A percentile compares a stretch with the other conserved stretches of the same genome.
phyloP scores from a whole-genome alignment of 371 early-diverging fungal genomes.

The Mucor velutinosus region DNA sequence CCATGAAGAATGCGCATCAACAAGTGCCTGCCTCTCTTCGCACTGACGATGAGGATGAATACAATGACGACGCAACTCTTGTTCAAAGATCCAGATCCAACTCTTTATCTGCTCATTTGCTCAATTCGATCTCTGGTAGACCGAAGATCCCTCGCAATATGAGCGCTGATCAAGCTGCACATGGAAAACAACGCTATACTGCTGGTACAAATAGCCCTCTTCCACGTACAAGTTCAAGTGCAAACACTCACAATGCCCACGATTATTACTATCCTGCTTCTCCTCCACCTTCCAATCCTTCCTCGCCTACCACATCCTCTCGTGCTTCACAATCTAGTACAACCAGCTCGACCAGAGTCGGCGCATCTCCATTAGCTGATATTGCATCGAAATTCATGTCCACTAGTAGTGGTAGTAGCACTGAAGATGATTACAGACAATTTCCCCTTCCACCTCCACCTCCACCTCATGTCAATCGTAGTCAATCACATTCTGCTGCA shows the following conservation, averaged over 20 bases:
- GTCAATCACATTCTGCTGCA: slow-evolving; percentile 42
- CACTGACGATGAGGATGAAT: slow-evolving; percentile 45
- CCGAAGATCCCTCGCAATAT: slow-evolving; percentile 33
- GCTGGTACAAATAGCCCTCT: slow-evolving; percentile 7
- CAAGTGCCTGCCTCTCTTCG: slow-evolving; percentile 14
- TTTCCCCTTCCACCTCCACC: slow-evolving; percentile 10
- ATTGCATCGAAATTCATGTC: slow-evolving; percentile 52
- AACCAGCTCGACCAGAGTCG: slow-evolving; percentile 19
- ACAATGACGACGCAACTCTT: slow-evolving; percentile 23
- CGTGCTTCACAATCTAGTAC: slow-evolving; percentile 31
- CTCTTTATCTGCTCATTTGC: slow-evolving; percentile 34
- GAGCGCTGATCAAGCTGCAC: slow-evolving; percentile 24
- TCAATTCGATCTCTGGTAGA: slow-evolving; percentile 25
- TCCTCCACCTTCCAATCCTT: slow-evolving; percentile 62
- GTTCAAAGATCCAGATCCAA: slow-evolving; percentile 32
- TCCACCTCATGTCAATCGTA: slow-evolving; percentile 30
- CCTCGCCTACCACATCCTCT: slow-evolving; percentile 56
- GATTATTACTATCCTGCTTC: slow-evolving; percentile 50
- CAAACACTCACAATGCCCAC: slow-evolving; percentile 5
- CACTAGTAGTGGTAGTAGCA: neutral
- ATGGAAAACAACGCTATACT: slow-evolving; percentile 1
- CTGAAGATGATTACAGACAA: slow-evolving; percentile 20
- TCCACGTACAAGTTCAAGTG: slow-evolving; percentile 20
- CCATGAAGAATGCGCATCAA: slow-evolving; percentile 29
- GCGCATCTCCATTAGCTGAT: slow-evolving; percentile 48